Percentiles rank a stretch among this genome's conserved stretches.
Evolutionary conservation across 2,329 filamentous ascomycete genomes (phyloP).

Genomic region (Penicillium nordicum): DNA sequence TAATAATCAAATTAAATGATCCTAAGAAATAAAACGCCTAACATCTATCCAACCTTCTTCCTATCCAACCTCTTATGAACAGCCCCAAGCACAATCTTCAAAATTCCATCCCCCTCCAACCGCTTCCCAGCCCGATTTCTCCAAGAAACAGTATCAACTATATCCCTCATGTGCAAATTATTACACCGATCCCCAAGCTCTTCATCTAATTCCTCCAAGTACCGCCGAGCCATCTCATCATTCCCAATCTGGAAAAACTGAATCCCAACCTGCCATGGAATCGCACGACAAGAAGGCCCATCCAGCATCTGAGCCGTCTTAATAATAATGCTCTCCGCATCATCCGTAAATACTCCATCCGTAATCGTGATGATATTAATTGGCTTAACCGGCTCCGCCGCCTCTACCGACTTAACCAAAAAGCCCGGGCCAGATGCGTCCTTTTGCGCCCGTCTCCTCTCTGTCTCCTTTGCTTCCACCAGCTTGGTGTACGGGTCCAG

Average conservation of each 20-base stretch:
- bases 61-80: slow-evolving; percentile 55
- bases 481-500: slow-evolving; percentile 66
- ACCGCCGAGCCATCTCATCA: slow-evolving; percentile 61
- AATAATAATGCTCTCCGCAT: slow-evolving; percentile 69
- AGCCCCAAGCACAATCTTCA: slow-evolving; percentile 78
- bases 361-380: slow-evolving; percentile 92
- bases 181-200: slow-evolving; percentile 55
- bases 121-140: slow-evolving; percentile 45
- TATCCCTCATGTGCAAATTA: slow-evolving; percentile 62
- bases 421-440: slow-evolving; percentile 20
- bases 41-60: too few species aligned
- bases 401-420: slow-evolving; percentile 57
- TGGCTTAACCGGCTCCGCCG: slow-evolving; percentile 53
- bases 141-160: slow-evolving; percentile 87
- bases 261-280: slow-evolving; percentile 79
- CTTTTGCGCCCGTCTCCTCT: slow-evolving; percentile 38
- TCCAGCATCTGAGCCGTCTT: slow-evolving; percentile 63
- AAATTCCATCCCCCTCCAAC: slow-evolving; percentile 66
- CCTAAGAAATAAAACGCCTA: not conserved
- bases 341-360: slow-evolving; percentile 77
- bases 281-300: slow-evolving; percentile 61
- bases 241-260: slow-evolving; percentile 95
- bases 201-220: slow-evolving; percentile 73
- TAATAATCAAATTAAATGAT: not conserved
- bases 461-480: slow-evolving; percentile 46